Evolutionary conservation across 768 basidiomycete species (phyloP), one percentile per base, ranked within the genome.

Genomic region (Pholiota molesta): DNA sequence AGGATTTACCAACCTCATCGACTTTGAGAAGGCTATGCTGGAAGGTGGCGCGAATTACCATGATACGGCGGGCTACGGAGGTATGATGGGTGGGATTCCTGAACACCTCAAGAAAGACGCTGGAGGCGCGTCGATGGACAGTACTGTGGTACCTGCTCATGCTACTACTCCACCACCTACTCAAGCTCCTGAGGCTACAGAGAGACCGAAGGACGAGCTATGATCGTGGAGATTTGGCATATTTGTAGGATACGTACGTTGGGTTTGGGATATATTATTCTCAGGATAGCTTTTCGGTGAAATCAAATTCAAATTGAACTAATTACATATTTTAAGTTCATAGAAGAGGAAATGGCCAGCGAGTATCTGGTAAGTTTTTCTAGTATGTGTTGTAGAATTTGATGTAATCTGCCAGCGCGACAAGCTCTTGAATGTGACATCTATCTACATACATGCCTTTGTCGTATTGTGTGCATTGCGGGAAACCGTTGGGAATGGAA

Each of bases 1-100:
- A 37, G 84, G 83, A 11, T 83, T 77, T 68, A 68, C 77, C 17
- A 78, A 82, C 65, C 65, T 83, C 28, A 77, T 83, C 68, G 84
- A 84, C 71, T 84, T 84, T 57, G 83, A 84, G 71, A 76, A 79
- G 62, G 81, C 82, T 2, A 64, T 82, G 19, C 71, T 77, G 70
- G 78, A 78, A 14, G 70, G 75, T 21, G 82, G 78, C 11, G 74
- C 74, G 17, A 76, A 80, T 66, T 83, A 73, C 70, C 81, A 83
- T 62, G 79, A 76, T 40, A 62, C 65, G 51, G 63, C 81, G 63
- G 83, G 81, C 21, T 80, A 75, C 60, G 73, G 71, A 29, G 79
- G 79, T 17, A 77, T 79, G 77, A 78, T 78, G 74, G 78, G 77
- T 13, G 66, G 66, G 42, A 69, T 74, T 57, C 77, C 74, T 29